Evolutionary conservation across 2,329 filamentous ascomycete species (phyloP).

Genomic region (Apiospora sp.): DNA sequence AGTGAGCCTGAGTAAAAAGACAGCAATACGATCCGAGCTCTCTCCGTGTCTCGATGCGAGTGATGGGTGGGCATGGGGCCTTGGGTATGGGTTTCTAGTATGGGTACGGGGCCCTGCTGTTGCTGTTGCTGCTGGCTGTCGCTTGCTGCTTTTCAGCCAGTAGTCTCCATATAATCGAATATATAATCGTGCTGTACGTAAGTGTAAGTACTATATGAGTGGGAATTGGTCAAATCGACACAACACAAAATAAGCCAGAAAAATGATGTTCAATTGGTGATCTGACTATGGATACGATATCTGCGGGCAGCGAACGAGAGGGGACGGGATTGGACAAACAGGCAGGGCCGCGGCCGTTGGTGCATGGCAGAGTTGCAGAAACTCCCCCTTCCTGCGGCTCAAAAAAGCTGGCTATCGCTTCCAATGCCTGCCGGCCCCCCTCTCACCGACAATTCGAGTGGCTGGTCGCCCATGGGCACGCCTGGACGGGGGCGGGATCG

Average conservation of each 20-base stretch:
- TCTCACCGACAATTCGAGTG: slow-evolving; percentile 47
- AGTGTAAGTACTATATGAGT: neutral
- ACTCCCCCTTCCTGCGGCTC: slow-evolving; percentile 17
- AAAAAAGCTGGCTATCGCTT: slow-evolving; percentile 1
- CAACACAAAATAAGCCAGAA: neutral
- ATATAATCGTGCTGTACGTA: neutral
- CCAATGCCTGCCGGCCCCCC: slow-evolving; percentile 26
- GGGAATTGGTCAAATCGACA: neutral
- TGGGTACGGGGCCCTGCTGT: neutral
- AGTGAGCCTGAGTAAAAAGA: neutral
- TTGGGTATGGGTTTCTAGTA: neutral
- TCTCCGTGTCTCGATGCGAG: neutral
- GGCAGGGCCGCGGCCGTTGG: slow-evolving; percentile 1
- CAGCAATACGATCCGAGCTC: slow-evolving; percentile 20
- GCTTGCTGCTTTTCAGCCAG: neutral
- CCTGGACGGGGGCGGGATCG: slow-evolving; percentile 16
- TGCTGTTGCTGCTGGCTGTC: neutral
- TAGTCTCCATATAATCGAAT: slow-evolving; percentile 14
- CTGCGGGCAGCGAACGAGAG: slow-evolving; percentile 19
- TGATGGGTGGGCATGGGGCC: neutral
- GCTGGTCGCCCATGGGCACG: slow-evolving; percentile 35
- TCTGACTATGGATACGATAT: neutral
- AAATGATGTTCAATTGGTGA: slow-evolving; percentile 20
- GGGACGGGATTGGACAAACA: slow-evolving; percentile 25
- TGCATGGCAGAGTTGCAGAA: slow-evolving; percentile 11